These are phyloP conservation scores for Mortierella sp. DNA, from an alignment of 371 early-diverging fungal species.

Conservation along the genomic window DNA sequence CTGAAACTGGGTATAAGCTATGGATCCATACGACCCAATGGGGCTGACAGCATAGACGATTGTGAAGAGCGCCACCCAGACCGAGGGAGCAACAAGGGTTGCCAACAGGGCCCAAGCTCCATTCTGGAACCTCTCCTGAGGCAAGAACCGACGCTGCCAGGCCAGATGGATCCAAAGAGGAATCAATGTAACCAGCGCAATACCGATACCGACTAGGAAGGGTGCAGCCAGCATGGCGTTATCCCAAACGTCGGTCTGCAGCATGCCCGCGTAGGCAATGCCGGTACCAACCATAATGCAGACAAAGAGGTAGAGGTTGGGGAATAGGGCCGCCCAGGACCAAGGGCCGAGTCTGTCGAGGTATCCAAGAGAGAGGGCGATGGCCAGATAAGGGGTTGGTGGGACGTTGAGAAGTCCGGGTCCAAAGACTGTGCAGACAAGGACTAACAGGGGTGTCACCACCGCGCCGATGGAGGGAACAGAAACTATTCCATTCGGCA, in stretches of 20 bases:
- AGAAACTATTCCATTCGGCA: conserved; percentile 24
- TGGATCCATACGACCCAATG: conserved; percentile 49
- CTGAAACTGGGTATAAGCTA: conserved; percentile 50
- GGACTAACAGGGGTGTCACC: conserved; percentile 38
- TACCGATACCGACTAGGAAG: conserved; percentile 34
- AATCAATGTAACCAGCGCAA: conserved; percentile 24
- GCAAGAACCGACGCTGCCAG: conserved; percentile 51
- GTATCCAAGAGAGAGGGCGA: conserved; percentile 50
- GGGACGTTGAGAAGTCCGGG: conserved; percentile 42
- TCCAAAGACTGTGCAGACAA: conserved; percentile 47
- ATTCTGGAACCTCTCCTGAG: conserved; percentile 36
- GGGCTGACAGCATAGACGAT: conserved; percentile 50
- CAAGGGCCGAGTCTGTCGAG: conserved; percentile 43
- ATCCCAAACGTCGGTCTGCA: conserved; percentile 41
- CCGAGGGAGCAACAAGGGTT: conserved; percentile 40
- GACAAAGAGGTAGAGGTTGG: conserved; percentile 42
- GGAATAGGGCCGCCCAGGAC: conserved; percentile 43
- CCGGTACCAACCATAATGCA: conserved; percentile 49
- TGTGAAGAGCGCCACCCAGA: conserved; percentile 49
- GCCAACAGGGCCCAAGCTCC: conserved; percentile 35
- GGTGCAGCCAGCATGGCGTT: conserved; percentile 19
- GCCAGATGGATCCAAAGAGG: conserved; percentile 41
- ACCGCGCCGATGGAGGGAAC: conserved; percentile 36
- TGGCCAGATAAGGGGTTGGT: conserved; percentile 34
- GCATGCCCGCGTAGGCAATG: conserved; percentile 47